Evolutionary conservation across 257 asterid species (phyloP).

Genomic region (Cruciata laevipes): DNA sequence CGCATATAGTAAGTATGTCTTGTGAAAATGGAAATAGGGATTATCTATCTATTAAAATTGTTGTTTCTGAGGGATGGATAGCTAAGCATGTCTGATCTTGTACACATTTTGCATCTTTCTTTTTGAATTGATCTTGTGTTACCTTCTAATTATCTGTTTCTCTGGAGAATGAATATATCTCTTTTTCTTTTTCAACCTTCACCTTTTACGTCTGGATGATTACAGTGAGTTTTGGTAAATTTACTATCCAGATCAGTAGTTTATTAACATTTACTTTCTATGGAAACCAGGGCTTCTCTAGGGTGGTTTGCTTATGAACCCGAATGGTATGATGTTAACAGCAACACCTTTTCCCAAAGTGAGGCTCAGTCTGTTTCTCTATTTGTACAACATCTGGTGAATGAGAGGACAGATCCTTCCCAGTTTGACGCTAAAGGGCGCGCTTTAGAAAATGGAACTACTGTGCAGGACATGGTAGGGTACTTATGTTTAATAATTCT

Average conservation of each 20-base stretch:
- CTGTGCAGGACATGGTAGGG: slow-evolving; percentile 64
- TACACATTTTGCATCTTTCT: too few species aligned
- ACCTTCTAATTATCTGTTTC: neutral
- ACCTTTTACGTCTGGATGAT: neutral
- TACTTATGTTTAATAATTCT: slow-evolving; percentile 15
- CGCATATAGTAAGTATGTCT: too few species aligned
- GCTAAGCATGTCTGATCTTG: too few species aligned
- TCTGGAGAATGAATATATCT: neutral
- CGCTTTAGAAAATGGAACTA: slow-evolving; percentile 54
- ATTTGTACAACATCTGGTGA: slow-evolving; percentile 71
- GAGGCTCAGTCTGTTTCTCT: slow-evolving; percentile 85
- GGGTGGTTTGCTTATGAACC: slow-evolving; percentile 97
- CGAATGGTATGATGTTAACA: slow-evolving; percentile 77
- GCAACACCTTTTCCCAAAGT: slow-evolving; percentile 70
- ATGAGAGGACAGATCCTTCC: slow-evolving; percentile 51
- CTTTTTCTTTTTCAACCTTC: neutral
- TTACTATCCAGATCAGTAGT: neutral
- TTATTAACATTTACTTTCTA: neutral
- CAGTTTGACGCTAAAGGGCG: slow-evolving; percentile 54
- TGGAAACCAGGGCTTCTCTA: slow-evolving; percentile 65
- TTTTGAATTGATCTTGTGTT: neutral
- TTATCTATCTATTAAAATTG: too few species aligned
- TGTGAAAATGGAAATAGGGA: too few species aligned
- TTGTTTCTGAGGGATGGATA: too few species aligned
- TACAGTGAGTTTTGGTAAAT: neutral